Conservation (phyloP, 306 rosid genomes). For the Gleditsia sinensis region DNA sequence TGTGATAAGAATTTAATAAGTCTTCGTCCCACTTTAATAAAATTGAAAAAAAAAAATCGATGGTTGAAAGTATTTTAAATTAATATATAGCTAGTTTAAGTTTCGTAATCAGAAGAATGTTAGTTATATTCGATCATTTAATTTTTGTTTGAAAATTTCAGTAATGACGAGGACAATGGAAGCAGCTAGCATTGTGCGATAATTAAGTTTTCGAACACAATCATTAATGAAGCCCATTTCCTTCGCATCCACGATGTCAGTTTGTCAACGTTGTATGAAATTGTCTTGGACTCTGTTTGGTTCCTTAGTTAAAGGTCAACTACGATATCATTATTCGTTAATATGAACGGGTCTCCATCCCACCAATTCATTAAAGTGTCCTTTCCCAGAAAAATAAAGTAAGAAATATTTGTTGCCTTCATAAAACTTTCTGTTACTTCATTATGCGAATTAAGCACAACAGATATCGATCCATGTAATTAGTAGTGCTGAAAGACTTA, state of each 20-base stretch:
- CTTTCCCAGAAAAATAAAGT: neutral
- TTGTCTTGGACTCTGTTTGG: neutral
- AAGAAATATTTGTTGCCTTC: neutral
- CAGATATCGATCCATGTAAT: neutral
- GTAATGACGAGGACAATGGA: neutral
- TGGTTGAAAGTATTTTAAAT: too few relatives aligned
- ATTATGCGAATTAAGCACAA: neutral
- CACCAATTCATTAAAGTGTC: neutral
- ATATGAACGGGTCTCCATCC: neutral
- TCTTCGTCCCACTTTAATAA: too few relatives aligned
- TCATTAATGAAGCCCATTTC: neutral
- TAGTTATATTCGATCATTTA: neutral
- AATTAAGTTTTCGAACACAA: neutral
- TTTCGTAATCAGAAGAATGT: neutral
- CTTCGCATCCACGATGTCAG: neutral
- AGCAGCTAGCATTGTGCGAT: too few relatives aligned
- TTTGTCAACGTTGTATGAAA: neutral
- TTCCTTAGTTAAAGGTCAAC: neutral
- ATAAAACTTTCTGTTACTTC: neutral
- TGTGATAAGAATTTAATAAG: too few relatives aligned
- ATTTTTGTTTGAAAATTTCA: neutral
- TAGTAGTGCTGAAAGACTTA: too few relatives aligned
- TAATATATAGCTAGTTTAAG: neutral
- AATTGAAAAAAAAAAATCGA: too few relatives aligned
- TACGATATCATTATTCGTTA: neutral